Conservation (phyloP, 2,329 filamentous ascomycete genomes). For the Botrytis pseudocinerea region DNA sequence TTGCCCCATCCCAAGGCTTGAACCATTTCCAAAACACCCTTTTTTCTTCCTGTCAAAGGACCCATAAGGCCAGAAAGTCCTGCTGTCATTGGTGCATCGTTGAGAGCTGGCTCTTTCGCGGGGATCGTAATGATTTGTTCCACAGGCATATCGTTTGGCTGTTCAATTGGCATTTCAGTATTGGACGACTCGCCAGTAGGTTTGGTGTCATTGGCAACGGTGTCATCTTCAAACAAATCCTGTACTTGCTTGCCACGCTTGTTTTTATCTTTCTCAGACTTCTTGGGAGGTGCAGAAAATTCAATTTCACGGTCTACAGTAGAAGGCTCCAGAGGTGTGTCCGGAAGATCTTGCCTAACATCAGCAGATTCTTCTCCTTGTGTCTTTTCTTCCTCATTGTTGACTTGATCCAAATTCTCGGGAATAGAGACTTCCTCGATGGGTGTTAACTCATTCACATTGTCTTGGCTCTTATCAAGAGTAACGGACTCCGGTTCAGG, state of each 20-base stretch:
- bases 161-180: neutral
- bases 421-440: neutral
- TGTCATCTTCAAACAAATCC: slow-evolving; percentile 17
- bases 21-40: slow-evolving; percentile 23
- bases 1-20: slow-evolving; percentile 22
- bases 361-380: neutral
- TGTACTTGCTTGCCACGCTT: slow-evolving; percentile 14
- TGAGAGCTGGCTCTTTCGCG: neutral
- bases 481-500: neutral
- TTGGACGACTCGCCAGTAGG: neutral
- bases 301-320: neutral
- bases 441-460: neutral
- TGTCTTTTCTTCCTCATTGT: neutral
- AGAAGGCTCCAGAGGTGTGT: neutral
- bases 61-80: slow-evolving; percentile 11
- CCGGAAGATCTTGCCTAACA: neutral
- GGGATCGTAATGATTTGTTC: slow-evolving; percentile 19
- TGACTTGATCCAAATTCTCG: neutral
- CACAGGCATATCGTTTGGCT: neutral
- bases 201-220: neutral
- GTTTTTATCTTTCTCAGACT: slow-evolving; percentile 36
- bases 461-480: neutral
- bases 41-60: slow-evolving; percentile 18
- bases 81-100: slow-evolving; percentile 15
- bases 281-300: slow-evolving; percentile 10